Base-by-base conservation (phyloP, 2,329 filamentous ascomycete genomes). In the Exophiala dermatitidis region DNA sequence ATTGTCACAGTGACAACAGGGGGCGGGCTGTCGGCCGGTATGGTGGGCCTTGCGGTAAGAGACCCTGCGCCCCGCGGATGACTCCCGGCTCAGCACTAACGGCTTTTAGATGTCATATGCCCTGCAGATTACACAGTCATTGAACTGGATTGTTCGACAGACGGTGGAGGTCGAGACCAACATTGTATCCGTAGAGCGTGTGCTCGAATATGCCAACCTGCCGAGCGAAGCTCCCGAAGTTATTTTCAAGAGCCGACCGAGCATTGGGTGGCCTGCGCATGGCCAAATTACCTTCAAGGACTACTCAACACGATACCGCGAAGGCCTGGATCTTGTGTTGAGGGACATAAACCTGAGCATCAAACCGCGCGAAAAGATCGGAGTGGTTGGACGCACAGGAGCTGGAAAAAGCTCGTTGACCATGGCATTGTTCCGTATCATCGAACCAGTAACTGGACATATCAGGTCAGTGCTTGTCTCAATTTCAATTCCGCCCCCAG, bases 151-250 rank as follows among this genome's bases (percentile, higher is more conserved):
- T 66, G 93, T 98, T 48, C 84, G 94, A 54, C 93, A 98, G 72
- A 96, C 90, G 0, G 93, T 98, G 33, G 94, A 98, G 71, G 93
- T 98, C n/a, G 94, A 98, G 77, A 97, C 91, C n/a, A 98, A 98
- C 71, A 98, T 98, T 66, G 91, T 98, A 43, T 95, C 91, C 6
- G 93, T 98, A 36, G 93, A 98, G 77, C 86, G 93, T 66, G 90
- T 98, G 45, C 83, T 98, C 46, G 94, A 98, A 71, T 98, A 98
- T 72, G 88, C 91, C 53, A 80, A 81, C 47, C 79, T 98, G 59
- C 90, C 91, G 29, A 93, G 86, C 69, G 93, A 98, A 74, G 91
- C 93, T 47, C 89, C 90, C 5, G 93, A 98, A 69, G 88, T 97
- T 61, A 86, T 97, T 63, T 86, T 88, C 66, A 86, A 88, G 71